Evolutionary conservation across 306 rosid genomes (phyloP), one percentile per base, ranked within the genome.

Genomic region (Carpinus viminea): DNA sequence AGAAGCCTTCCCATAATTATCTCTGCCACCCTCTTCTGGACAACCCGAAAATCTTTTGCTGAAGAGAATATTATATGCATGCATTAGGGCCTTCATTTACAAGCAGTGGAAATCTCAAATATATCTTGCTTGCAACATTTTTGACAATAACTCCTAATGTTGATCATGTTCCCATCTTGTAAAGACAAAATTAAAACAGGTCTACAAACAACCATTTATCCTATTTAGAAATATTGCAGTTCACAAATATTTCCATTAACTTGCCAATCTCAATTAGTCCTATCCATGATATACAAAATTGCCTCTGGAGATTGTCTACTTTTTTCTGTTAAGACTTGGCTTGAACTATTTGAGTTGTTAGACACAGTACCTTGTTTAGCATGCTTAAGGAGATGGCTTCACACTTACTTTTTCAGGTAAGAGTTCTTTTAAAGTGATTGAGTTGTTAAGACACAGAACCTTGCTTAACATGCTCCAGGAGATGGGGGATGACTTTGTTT

Each of bases 1-100:
- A 95, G 97, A 88, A 89, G 77, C 85, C 87, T 88, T 85, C 93
- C 96, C 56, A 87, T 88, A 71, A 90, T 89, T 65, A 95, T 79
- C 75, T 91, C 98, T 7, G 99, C 96, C 75, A 95, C 98, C 77
- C 73, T 90, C 81, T 84, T 93, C 88, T 95, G 99, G 85, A 77
- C 98, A 54, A 79, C 53, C 64, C 85, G 70, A 73, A 93, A 93
- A 85, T 91, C 96, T 85, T 90, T 91, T 3, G 91, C 99, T 95
- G 80, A 79, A 82, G 82, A 81, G 72, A 54, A 71, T 18, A 74
- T 72, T 26, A 17, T 74, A 74, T 74, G 24, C 46, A 83, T 52
- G 60, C 69, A 47, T 76, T 34, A 59, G 78, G 72, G 59, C 28
- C 66, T 74, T 72, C 76, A 45, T 66, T 26, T 68, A 59, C 60